Percentiles rank a stretch among this genome's conserved stretches.
Conservation (phyloP, 768 basidiomycete genomes). For the Trichaptum fuscoviolaceum region DNA sequence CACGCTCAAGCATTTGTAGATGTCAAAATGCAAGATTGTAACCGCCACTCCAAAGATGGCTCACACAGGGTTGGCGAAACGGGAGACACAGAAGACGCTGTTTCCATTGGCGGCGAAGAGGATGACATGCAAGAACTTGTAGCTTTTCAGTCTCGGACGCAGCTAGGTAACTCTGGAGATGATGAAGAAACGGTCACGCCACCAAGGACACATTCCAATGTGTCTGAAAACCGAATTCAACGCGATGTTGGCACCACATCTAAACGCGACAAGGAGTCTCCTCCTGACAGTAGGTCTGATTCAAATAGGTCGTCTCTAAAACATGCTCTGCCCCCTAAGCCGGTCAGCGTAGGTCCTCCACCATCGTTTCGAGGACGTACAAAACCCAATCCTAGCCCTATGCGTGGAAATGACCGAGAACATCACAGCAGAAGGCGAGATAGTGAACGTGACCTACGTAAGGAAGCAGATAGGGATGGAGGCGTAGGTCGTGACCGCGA, state of each 20-base stretch:
- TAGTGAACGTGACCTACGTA: background rate
- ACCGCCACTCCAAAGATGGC: conserved; percentile 15
- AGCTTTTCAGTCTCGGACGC: conserved; percentile 35
- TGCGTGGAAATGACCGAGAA: background rate
- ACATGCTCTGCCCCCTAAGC: conserved; percentile 67
- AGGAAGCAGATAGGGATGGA: conserved; percentile 26
- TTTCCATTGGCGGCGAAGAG: conserved; percentile 65
- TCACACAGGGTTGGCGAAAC: conserved; percentile 19
- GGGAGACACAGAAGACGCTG: conserved; percentile 53
- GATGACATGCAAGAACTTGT: conserved; percentile 59
- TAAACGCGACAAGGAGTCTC: background rate
- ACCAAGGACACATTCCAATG: conserved; percentile 10
- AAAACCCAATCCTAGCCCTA: conserved; percentile 14
- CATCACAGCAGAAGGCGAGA: background rate
- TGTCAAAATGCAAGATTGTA: conserved; percentile 32
- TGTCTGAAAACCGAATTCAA: conserved; percentile 12
- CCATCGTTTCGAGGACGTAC: conserved; percentile 52
- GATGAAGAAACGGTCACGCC: conserved; percentile 11
- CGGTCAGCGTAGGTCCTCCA: conserved; percentile 46
- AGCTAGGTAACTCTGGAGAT: conserved; percentile 19
- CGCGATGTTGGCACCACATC: conserved; percentile 13
- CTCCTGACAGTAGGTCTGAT: conserved; percentile 1
- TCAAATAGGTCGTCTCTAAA: conserved; percentile 15
- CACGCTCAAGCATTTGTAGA: conserved; percentile 40
- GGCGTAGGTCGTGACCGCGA: conserved; percentile 39